Conservation (phyloP, 441 rosid species). For the Syzygium malaccense region DNA sequence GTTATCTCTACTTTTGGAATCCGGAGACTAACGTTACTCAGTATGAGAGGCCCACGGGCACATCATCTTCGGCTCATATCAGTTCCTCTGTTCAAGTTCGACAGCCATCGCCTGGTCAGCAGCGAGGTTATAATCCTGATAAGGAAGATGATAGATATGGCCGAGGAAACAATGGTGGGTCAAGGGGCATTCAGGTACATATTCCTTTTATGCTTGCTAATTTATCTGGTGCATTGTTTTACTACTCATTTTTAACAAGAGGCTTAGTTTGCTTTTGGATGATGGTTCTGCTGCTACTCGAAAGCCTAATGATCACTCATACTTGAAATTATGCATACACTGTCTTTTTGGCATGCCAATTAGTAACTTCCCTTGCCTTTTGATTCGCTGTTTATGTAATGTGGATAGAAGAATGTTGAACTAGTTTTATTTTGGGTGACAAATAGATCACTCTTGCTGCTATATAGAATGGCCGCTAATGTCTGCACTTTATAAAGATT, state of each 20-base stretch:
- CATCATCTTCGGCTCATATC: conserved; percentile 19
- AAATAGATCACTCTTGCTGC: not conserved
- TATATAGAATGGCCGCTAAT: not conserved
- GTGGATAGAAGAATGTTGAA: not conserved
- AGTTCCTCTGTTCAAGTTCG: conserved; percentile 57
- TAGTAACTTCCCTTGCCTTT: not conserved
- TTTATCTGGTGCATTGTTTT: not conserved
- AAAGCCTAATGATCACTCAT: not conserved
- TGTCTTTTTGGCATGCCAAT: not conserved
- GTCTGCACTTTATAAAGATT: not conserved
- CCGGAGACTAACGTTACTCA: conserved; percentile 90
- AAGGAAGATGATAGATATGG: conserved; percentile 42
- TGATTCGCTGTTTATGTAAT: not conserved
- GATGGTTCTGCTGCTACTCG: not conserved
- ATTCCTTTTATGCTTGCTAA: not conserved
- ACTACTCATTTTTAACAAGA: not conserved
- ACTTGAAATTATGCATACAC: not conserved
- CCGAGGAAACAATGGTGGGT: conserved; percentile 20
- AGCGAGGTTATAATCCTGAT: conserved; percentile 27
- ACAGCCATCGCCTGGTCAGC: conserved; percentile 30
- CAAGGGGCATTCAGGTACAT: conserved; percentile 43
- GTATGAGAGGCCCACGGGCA: conserved; percentile 58
- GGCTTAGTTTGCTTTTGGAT: not conserved
- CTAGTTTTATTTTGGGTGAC: not conserved
- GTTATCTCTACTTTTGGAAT: conserved; percentile 88